Base-by-base conservation (phyloP, 805 yeast species). In the Metschnikowia arizonensis region DNA sequence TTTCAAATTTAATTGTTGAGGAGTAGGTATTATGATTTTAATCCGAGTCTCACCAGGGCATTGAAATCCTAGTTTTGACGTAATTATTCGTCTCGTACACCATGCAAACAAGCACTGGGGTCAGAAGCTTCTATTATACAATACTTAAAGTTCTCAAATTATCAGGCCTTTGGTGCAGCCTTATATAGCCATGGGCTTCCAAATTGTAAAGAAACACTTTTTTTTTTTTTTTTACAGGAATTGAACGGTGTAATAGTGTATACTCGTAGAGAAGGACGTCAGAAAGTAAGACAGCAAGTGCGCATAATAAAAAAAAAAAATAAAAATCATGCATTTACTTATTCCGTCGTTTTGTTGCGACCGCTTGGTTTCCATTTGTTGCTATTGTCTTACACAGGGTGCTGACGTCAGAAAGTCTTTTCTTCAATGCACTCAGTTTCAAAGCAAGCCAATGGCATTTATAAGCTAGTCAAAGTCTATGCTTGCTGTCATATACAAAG, bases 261-360 rank as follows among this genome's bases (percentile, higher is more conserved):
- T 10, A 10, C 19, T 3, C 38, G 9, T 4, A 10, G 18, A 8
- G 33, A 8, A 28, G n/a, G 17, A 37, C 33, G 40, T 28, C 40
- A 37, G 38, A 32, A 19, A 7, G 29, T 37, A 33, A 37, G 33
- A 37, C 40, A 37, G 33, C 40, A 37, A 28, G 32, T 18, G 40
- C 33, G 40, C 7, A 25, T 5, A 37, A 37, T 26, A 28, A 37
- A 28, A 26, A 26, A 28, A 17, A 18, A 7, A 26, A 10, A 18
- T 2, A 26, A 10, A 28, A 28, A 19, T 6, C 33, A n/a, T 26
- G 23, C 36, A 33, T 33, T 7, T 19, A 33, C 36, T 28, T 37
- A 14, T 37, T 37, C 18, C 9, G 21, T 37, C 32, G 33, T 25
- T 37, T 25, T 12, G 14, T 37, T 37, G 40, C 40, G 40, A 37